Percentiles rank a stretch among this genome's conserved stretches.
Conservation (phyloP, 306 rosid species). For the Vigna unguiculata region DNA sequence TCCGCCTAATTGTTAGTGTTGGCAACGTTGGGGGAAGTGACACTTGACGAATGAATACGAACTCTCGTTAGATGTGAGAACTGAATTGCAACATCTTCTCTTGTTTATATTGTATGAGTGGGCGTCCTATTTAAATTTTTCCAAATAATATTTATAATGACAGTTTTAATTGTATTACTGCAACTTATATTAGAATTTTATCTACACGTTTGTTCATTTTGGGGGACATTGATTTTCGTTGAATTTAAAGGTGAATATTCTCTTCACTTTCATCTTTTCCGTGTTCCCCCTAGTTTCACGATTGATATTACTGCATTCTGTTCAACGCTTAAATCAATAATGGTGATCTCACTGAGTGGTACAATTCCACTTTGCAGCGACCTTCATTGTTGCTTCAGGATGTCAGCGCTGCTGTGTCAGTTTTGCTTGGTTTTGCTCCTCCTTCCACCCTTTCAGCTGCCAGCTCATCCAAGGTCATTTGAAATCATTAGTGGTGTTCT, state of each 20-base stretch:
- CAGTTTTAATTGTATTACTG: not conserved
- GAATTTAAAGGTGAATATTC: conserved; percentile 27
- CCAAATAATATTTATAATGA: not conserved
- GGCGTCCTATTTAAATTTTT: not conserved
- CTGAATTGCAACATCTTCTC: conserved; percentile 25
- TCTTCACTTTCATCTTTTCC: not conserved
- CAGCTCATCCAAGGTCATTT: conserved; percentile 82
- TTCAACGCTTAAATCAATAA: conserved; percentile 23
- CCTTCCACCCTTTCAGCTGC: conserved; percentile 70
- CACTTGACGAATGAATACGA: conserved; percentile 24
- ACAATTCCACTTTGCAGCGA: conserved; percentile 56
- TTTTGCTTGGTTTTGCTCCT: conserved; percentile 93
- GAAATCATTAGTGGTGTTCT: conserved; percentile 22
- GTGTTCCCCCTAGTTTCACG: conserved; percentile 1
- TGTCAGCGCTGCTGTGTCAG: conserved; percentile 79
- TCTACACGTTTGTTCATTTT: conserved; percentile 7
- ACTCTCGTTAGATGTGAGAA: not conserved
- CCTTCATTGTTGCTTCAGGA: conserved; percentile 67
- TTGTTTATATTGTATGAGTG: conserved; percentile 6
- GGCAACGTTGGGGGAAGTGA: conserved; percentile 18
- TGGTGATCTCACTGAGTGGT: conserved; percentile 38
- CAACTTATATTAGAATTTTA: conserved; percentile 3
- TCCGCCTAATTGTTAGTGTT: conserved; percentile 18
- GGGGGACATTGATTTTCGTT: conserved; percentile 17
- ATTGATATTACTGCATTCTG: conserved; percentile 1